Evolutionary conservation across 2,329 filamentous ascomycete species (phyloP), one percentile per base, ranked within the genome.

Genomic region (Trichoderma sp.): DNA sequence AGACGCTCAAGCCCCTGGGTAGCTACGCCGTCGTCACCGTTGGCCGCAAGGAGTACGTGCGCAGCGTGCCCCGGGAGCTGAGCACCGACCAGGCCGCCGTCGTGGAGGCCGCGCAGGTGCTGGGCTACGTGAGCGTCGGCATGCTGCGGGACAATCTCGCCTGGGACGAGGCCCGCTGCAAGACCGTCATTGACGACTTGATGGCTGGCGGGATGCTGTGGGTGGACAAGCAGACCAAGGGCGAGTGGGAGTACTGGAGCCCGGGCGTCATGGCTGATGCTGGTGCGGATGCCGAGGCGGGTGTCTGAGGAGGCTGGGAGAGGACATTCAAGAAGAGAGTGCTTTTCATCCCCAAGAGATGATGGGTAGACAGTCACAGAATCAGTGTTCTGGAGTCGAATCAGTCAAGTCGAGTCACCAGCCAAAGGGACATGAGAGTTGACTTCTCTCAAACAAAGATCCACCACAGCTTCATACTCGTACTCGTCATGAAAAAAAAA

Each of bases 181-280:
- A 91, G 76, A 97, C 95, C 0, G 93, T 94, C 2, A 86, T 98
- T 61, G 93, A 97, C 70, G 95, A 99, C 78, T 81, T 99, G 37
- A 84, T 98, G 61, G 89, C 90, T 0, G 93, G 96, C 74, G 93
- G 93, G 63, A 87, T 99, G 82, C 87, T 99, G 15, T 99, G 95
- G 95, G 89, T 98, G 6, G 95, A 99, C 79, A 88, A 87, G 72
- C 93, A 97, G 80, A 89, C 81, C 10, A 56, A 56, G n/a, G 84
- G 87, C 19, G 94, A 98, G 81, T 93, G 90, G 78, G 94, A 98
- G 79, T 99, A 97, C 74, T 99, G 95, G 95, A 92, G 89, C 68
- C 92, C 92, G 0, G 89, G 90, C 0, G 92, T 91, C 70, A 92
- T 94, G 83, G 77, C 83, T 2, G 82, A 83, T 39, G 52, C 52